A percentile compares a stretch with the other conserved stretches of the same genome.
These are phyloP conservation scores for Annona squamosa DNA, from an alignment of 164 flowering plant species.

Conservation along the genomic window DNA sequence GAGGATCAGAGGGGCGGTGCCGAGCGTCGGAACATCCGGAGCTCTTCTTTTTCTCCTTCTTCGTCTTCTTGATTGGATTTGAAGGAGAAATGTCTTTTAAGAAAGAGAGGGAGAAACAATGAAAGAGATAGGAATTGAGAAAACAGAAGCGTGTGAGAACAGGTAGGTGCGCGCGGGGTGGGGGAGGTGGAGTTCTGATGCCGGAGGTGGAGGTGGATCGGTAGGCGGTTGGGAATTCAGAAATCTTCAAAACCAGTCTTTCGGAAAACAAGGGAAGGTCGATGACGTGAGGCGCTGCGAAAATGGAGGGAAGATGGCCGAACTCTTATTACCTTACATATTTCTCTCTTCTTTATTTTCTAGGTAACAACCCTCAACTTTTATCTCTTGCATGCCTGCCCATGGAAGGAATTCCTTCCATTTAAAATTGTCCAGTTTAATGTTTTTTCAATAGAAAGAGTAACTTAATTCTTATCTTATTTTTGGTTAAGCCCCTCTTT, in stretches of 20 bases:
- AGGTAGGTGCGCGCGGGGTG: background rate
- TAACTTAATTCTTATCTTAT: no score
- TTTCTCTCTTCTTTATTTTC: no score
- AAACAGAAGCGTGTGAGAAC: background rate
- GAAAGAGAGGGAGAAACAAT: background rate
- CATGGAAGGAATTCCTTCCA: no score
- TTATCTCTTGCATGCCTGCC: no score
- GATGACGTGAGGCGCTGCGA: background rate
- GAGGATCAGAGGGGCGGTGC: background rate
- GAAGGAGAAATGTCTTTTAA: background rate
- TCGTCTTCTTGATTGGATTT: background rate
- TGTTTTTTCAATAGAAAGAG: no score
- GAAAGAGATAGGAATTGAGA: background rate
- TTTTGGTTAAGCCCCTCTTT: no score
- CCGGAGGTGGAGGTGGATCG: background rate
- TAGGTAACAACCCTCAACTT: no score
- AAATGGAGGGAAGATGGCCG: background rate
- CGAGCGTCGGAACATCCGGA: background rate
- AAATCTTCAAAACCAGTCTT: constrained; percentile 1
- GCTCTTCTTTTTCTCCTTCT: background rate
- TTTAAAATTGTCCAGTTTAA: no score
- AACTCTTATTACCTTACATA: no score
- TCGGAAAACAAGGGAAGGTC: constrained; percentile 1
- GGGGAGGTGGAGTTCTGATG: background rate
- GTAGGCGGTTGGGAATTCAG: background rate